Evolutionary conservation across 2,329 filamentous ascomycete genomes (phyloP), one percentile per base, ranked within the genome.

Genomic region (Plenodomus biglobosus): DNA sequence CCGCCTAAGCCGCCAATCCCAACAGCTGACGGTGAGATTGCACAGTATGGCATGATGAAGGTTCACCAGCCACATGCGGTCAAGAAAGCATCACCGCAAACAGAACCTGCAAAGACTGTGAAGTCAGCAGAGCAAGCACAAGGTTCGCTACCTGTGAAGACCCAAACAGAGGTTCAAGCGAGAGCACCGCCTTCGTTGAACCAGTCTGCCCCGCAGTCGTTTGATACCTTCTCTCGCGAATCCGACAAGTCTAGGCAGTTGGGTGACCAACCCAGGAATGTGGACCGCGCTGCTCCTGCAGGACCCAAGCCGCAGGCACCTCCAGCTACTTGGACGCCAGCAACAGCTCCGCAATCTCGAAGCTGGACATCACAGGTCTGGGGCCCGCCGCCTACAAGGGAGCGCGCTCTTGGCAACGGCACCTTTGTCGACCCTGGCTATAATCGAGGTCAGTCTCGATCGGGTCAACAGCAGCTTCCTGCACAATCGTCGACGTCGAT

Each of bases 361-460:
- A 50, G 58, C 45, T 69, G 68, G 68, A 61, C 59, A 21, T 65
- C 64, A 40, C 89, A 86, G 64, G 85, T 91, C 16, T 92, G 88
- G 88, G 87, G 85, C 16, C 83, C 86, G 37, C 85, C 85, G n/a
- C 83, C 65, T 49, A 50, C 83, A 45, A 85, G 82, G 59, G 85
- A 88, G 56, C 80, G 85, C 44, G 85, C 83, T 10, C 83, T 92
- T 17, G 88, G 88, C 3, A 92, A 92, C 66, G 88, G 88, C 37
- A 90, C 87, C 0, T 92, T 92, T 37, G 35, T 18, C 62, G 84
- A 81, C 47, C 78, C 82, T 11, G 82, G 84, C 56, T 76, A 86
- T 42, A 79, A 78, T 21, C 75, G 76, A 38, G 67, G 78, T 16
- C 72, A 80, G 11, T 74, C 75, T 43, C 68, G 76, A 40, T 69